Conservation (phyloP, 495 filamentous ascomycete genomes). For the Monascus purpureus region DNA sequence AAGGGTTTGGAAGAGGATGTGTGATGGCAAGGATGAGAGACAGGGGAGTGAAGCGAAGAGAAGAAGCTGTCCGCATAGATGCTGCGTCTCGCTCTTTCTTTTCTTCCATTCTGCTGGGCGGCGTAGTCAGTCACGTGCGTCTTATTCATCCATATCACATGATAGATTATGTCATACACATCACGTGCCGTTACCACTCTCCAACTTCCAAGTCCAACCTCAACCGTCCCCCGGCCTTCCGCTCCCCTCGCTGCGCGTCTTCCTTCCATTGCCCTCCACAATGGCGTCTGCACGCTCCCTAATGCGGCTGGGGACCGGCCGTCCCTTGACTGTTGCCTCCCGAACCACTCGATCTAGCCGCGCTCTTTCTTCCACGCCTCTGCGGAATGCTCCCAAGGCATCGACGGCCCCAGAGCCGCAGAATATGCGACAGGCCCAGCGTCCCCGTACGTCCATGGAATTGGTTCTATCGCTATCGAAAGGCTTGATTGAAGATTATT, state of each 20-base stretch:
- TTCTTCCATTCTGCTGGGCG: not conserved
- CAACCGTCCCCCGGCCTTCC: not conserved
- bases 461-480: slow-evolving; percentile 2
- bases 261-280: slow-evolving; percentile 16
- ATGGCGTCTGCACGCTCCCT: slow-evolving; percentile 44
- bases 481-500: slow-evolving; percentile 2
- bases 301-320: slow-evolving; percentile 51
- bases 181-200: not conserved
- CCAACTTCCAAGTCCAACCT: not conserved
- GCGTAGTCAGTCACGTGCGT: not conserved
- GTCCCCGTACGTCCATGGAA: slow-evolving; percentile 37
- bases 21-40: no score
- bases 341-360: slow-evolving; percentile 38
- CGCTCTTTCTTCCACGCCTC: slow-evolving; percentile 41
- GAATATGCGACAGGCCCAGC: slow-evolving; percentile 55
- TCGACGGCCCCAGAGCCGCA: slow-evolving; percentile 29
- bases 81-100: not conserved
- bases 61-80: not conserved
- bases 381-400: slow-evolving; percentile 42
- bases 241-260: not conserved
- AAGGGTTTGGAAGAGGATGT: not conserved
- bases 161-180: not conserved
- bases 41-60: not conserved
- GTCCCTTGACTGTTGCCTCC: slow-evolving; percentile 45
- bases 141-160: no score